Conservation (phyloP, 139 green algal species). For the Edaphochlamys debaryana region DNA sequence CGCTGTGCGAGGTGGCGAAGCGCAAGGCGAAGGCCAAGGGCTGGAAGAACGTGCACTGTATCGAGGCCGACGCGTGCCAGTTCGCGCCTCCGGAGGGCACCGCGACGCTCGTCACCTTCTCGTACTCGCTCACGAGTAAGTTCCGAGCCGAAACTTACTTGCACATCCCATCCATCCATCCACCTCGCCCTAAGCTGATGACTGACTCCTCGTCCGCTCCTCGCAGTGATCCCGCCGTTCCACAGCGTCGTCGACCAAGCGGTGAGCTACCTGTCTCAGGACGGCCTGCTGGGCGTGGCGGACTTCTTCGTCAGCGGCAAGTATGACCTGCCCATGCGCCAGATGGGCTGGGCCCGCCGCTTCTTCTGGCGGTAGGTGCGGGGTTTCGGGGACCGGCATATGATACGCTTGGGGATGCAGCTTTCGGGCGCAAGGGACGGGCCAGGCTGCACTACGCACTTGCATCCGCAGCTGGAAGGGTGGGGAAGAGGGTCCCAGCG, state of each 20-base stretch:
- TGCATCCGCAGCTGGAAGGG: no score
- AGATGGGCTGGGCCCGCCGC: conserved; percentile 86
- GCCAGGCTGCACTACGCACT: neutral
- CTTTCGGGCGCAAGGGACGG: no score
- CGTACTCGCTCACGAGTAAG: conserved; percentile 93
- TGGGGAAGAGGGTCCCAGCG: no score
- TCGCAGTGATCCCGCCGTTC: conserved; percentile 97
- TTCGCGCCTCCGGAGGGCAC: conserved; percentile 76
- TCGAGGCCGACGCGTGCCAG: conserved; percentile 93
- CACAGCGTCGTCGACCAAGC: conserved; percentile 91
- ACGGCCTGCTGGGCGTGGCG: conserved; percentile 89
- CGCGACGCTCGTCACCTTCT: conserved; percentile 96
- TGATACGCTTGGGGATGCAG: no score
- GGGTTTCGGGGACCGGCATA: no score
- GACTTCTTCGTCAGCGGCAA: conserved; percentile 95
- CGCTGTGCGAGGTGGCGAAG: conserved; percentile 88
- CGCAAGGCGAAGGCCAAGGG: conserved; percentile 82
- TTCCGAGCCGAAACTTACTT: neutral
- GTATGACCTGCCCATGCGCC: conserved; percentile 94
- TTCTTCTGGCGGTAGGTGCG: conserved; percentile 93
- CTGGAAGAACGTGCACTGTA: conserved; percentile 95
- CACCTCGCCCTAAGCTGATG: no score
- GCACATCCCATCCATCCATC: neutral
- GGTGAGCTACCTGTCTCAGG: conserved; percentile 78
- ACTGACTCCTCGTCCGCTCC: neutral